Evolutionary conservation across 176 grass and related monocot genomes (phyloP).

Genomic region (Saccharum spontaneum): DNA sequence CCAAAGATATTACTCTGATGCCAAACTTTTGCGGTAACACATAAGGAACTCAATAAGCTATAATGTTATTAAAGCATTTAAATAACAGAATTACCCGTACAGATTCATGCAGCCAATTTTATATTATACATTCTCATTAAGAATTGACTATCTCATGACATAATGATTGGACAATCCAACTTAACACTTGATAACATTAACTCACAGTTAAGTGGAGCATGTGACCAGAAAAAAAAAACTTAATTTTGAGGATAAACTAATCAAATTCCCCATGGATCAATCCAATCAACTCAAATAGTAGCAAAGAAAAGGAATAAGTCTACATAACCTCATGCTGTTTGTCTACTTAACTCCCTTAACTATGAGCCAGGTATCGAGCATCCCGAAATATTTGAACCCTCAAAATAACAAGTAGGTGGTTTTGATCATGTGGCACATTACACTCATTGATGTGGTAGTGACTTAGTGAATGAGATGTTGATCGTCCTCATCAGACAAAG

Average conservation of each 20-base stretch:
- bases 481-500: too few relatives aligned
- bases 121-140: slow-evolving; percentile 1
- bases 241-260: slow-evolving; percentile 3
- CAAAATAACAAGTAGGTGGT: not conserved
- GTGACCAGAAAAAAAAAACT: not conserved
- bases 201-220: slow-evolving; percentile 5
- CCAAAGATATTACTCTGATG: not conserved
- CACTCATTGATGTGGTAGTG: not conserved
- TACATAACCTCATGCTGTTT: not conserved
- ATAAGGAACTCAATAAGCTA: not conserved
- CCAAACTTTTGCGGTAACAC: not conserved
- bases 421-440: not conserved
- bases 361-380: not conserved
- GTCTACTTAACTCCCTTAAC: not conserved
- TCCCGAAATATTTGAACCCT: not conserved
- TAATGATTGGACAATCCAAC: not conserved
- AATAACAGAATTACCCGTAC: not conserved
- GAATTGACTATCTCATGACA: not conserved
- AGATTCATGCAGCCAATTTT: not conserved
- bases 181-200: slow-evolving; percentile 2
- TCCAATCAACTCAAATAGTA: slow-evolving; percentile 8
- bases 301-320: not conserved
- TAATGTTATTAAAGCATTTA: not conserved
- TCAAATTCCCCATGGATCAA: not conserved
- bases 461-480: too few relatives aligned